Evolutionary conservation across 352 stramenopile species (phyloP).

Genomic region (Pythium phragmiticola): DNA sequence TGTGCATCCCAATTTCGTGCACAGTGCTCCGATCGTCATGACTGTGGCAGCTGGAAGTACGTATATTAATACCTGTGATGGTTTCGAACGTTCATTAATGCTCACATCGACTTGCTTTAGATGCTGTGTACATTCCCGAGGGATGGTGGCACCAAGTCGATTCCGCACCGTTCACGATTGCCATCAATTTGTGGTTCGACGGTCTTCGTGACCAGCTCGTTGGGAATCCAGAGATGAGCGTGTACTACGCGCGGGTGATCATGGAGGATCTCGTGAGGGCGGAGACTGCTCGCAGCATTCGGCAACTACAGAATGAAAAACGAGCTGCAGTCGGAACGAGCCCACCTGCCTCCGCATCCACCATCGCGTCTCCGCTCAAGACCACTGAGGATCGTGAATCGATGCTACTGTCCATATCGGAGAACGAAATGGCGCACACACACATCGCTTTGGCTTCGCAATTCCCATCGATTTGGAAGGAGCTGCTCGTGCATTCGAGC

Average conservation of each 20-base stretch:
- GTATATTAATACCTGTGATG: background rate
- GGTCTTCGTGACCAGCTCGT: slow-evolving; percentile 56
- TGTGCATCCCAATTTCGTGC: slow-evolving; percentile 33
- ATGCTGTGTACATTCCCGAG: slow-evolving; percentile 76
- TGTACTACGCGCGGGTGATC: slow-evolving; percentile 69
- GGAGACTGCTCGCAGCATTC: slow-evolving; percentile 34
- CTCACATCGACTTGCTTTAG: slow-evolving; percentile 27
- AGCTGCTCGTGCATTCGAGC: slow-evolving; percentile 5
- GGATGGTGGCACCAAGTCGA: slow-evolving; percentile 88
- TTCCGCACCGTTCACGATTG: slow-evolving; percentile 71
- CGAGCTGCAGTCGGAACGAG: background rate
- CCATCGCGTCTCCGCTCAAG: background rate
- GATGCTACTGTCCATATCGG: slow-evolving; percentile 5
- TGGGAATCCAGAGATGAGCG: slow-evolving; percentile 35
- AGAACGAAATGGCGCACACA: slow-evolving; percentile 3
- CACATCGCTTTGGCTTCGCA: slow-evolving; percentile 11
- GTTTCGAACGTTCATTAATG: background rate
- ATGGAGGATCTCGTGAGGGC: slow-evolving; percentile 58
- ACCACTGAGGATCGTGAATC: slow-evolving; percentile 14
- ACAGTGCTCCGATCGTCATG: slow-evolving; percentile 31
- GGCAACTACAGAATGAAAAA: slow-evolving; percentile 16
- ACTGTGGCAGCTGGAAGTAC: slow-evolving; percentile 52
- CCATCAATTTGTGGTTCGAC: slow-evolving; percentile 84
- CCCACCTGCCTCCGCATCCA: background rate
- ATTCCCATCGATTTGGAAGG: slow-evolving; percentile 10